Percentiles rank a stretch among this genome's conserved stretches.
phyloP scores from a whole-genome alignment of 805 yeast genomes.

The Yamadazyma endophytica region DNA sequence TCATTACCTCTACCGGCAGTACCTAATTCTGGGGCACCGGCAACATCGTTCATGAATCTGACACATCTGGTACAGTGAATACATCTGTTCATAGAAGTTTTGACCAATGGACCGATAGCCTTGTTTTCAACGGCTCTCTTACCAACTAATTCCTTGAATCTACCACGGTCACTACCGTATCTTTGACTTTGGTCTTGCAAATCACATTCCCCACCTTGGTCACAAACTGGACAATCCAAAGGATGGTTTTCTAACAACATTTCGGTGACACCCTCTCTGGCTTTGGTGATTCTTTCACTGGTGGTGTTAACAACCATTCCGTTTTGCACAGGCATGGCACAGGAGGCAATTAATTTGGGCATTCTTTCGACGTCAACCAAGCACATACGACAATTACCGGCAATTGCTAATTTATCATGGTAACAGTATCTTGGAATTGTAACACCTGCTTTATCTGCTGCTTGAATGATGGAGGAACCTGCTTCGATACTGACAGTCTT shows the following conservation, averaged over 20 bases:
- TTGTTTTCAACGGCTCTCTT: constrained; percentile 89
- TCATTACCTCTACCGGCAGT: constrained; percentile 89
- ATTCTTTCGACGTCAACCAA: constrained; percentile 85
- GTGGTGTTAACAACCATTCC: constrained; percentile 86
- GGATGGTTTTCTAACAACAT: constrained; percentile 87
- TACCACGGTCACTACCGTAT: constrained; percentile 82
- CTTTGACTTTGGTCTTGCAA: constrained; percentile 82
- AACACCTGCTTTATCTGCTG: constrained; percentile 88
- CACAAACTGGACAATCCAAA: constrained; percentile 88
- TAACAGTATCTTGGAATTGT: constrained; percentile 86
- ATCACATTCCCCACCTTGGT: constrained; percentile 94
- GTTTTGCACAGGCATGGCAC: constrained; percentile 87
- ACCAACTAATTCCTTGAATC: constrained; percentile 76
- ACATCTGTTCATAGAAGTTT: constrained; percentile 89
- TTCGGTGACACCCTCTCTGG: constrained; percentile 88
- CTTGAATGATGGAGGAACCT: constrained; percentile 85
- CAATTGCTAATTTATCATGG: constrained; percentile 86
- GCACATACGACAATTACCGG: constrained; percentile 94
- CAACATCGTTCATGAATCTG: constrained; percentile 83
- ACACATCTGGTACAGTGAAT: constrained; percentile 91
- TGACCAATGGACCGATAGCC: constrained; percentile 84
- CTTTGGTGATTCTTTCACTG: constrained; percentile 71
- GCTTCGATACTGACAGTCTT: constrained; percentile 74
- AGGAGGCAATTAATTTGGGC: constrained; percentile 85
- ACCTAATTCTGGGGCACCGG: constrained; percentile 91